Base-by-base conservation (phyloP, 2,329 filamentous ascomycete species). In the Epichloe gansuensis region DNA sequence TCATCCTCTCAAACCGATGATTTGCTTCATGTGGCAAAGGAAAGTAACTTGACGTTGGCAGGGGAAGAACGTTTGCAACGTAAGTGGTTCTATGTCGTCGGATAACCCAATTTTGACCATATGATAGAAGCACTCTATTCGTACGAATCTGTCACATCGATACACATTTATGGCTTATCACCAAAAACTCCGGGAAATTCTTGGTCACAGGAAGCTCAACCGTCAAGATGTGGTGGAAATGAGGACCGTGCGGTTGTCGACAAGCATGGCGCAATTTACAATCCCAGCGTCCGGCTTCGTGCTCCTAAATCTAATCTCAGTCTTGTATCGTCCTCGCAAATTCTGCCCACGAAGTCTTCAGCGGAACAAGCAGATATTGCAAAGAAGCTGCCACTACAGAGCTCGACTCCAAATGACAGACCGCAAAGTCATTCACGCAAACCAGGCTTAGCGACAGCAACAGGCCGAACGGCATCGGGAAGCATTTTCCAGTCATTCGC, bases 111-210 rank as follows among this genome's bases (percentile, higher is more conserved):
- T 17, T 27, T 43, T 52, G 47, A 56, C 50, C 55, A 53, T 60
- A 48, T 46, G 12, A 2, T 58, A 91, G 87, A 79, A 57, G 73
- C 78, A 1, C 80, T 89, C 53, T 71, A 74, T 13, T 75, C 79
- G 15, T 94, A 91, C 58, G 76, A 85, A 47, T 73, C 80, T n/a
- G 80, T 95, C 51, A 76, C 75, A 0, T 86, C 87, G 0, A 83
- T 95, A 54, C 89, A 96, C 60, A 71, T 97, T 43, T 97, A 97
- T 71, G 95, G 89, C 61, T 78, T 87, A 54, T 53, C 49, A 34
- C 51, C 54, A 11, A 43, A 4, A 3, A 17, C 25, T 4, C 13
- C 27, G 12, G 31, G 35, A 5, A 41, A 50, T n/a, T 48, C 43
- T 15, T 54, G 50, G 47, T 36, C 45, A 23, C 35, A 21, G n/a